Evolutionary conservation across 345 rosid genomes (phyloP), one percentile per base, ranked within the genome.

Genomic region (Brassica cretica): DNA sequence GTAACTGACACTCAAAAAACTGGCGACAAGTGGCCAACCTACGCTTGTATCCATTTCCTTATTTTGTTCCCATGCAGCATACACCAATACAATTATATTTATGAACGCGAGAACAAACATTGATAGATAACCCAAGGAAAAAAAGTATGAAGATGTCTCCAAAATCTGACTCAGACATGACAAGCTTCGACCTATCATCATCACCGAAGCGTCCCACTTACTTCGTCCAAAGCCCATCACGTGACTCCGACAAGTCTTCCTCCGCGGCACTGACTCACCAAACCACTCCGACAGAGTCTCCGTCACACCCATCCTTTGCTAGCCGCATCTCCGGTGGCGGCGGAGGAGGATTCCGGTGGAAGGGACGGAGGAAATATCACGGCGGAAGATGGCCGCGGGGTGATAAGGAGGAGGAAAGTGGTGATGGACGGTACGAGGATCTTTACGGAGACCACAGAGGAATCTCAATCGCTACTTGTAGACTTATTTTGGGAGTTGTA

Each of bases 231-330:
- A 89, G 91, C 80, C 98, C 96, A 44, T 91, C 96, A 15, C 84
- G 93, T 70, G 98, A 93, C 72, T 95, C 89, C 77, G 96, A 91
- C 76, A 90, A 90, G 85, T 89, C 93, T n/a, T 88, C 90, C 11
- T 77, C 88, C 74, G 93, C 84, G 10, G 87, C 91, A 83, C 86
- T 75, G 0, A 79, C 79, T 64, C 74, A 80, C 53, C 83, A 82
- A 41, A 81, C 81, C 85, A 73, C 90, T 68, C 97, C 93, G 33
- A 76, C 84, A 51, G 96, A 93, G 72, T 91, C 98, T 9, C 96
- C 98, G 8, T 93, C 98, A 3, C 89, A 88, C 79, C 89, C 88
- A 1, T 93, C 96, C 4, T 85, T 76, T 60, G 86, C 86, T 39
- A 86, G 89, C 24, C 94, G 96, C 30, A 77, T 92, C 59, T 92